Evolutionary conservation across 2,329 filamentous ascomycete species (phyloP).

Genomic region (Penicillium decumbens): DNA sequence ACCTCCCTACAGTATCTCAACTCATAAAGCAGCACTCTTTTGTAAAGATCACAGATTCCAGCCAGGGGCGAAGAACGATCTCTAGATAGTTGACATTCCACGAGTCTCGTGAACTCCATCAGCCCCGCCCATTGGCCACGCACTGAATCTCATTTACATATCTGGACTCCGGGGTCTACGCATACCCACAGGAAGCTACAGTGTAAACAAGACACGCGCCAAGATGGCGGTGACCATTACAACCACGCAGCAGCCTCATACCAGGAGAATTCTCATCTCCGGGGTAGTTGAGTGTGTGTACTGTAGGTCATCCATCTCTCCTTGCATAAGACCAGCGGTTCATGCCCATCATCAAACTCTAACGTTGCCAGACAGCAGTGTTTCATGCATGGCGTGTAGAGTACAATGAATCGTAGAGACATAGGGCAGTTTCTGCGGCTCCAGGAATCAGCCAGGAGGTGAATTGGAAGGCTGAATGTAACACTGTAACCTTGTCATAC

Average conservation of each 20-base stretch:
- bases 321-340: constrained; percentile 1
- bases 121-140: constrained; percentile 8
- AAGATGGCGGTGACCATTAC: neutral
- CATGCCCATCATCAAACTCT: constrained; percentile 6
- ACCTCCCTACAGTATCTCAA: neutral
- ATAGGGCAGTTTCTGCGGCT: neutral
- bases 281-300: neutral
- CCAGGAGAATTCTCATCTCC: constrained; percentile 1
- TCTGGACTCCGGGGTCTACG: constrained; percentile 1
- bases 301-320: constrained; percentile 1
- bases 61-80: neutral
- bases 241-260: neutral
- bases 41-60: neutral
- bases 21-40: neutral
- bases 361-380: constrained; percentile 9
- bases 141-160: constrained; percentile 6
- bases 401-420: neutral
- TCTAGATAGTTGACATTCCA: constrained; percentile 12
- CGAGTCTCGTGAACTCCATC: constrained; percentile 14
- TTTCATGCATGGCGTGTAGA: constrained; percentile 19
- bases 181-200: neutral
- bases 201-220: neutral
- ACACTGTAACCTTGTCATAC: neutral
- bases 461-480: neutral
- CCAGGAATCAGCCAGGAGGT: neutral